These are phyloP conservation scores for Lenzites betulinus DNA, from an alignment of 768 basidiomycete species.

Conservation along the genomic window DNA sequence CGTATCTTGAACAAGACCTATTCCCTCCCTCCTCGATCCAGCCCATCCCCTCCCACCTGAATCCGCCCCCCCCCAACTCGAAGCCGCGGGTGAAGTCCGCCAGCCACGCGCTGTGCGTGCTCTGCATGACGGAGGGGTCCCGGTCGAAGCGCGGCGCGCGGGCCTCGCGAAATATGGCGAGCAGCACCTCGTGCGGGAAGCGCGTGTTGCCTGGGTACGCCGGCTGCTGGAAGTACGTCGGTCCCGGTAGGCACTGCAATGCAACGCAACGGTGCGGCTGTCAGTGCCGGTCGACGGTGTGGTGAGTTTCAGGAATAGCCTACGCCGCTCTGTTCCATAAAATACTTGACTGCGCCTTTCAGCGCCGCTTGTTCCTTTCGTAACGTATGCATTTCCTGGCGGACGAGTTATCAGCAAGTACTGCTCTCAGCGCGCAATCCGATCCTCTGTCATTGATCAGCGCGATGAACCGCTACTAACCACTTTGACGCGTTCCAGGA, in stretches of 20 bases:
- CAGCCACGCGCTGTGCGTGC: background rate
- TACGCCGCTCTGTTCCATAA: slow-evolving; percentile 4
- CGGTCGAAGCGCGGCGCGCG: background rate
- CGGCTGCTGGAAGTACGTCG: background rate
- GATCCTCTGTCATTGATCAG: background rate
- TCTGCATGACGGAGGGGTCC: background rate
- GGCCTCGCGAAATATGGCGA: slow-evolving; percentile 1
- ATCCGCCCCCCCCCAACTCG: background rate
- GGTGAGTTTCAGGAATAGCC: background rate
- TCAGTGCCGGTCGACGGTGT: background rate
- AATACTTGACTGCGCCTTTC: background rate
- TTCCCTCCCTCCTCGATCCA: too few species aligned
- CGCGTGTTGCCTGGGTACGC: background rate
- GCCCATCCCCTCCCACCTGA: background rate
- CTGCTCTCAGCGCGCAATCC: background rate
- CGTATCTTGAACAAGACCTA: background rate
- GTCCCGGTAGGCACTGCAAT: background rate
- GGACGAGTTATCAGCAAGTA: too few species aligned
- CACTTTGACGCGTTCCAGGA: background rate
- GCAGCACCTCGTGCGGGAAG: slow-evolving; percentile 5
- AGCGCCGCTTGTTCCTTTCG: background rate
- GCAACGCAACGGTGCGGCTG: background rate
- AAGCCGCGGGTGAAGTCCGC: background rate
- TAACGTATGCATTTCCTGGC: background rate
- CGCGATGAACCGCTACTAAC: background rate